Evolutionary conservation across 371 early-diverging fungal genomes (phyloP), one percentile per base, ranked within the genome.

Genomic region (Mortierella sp.): DNA sequence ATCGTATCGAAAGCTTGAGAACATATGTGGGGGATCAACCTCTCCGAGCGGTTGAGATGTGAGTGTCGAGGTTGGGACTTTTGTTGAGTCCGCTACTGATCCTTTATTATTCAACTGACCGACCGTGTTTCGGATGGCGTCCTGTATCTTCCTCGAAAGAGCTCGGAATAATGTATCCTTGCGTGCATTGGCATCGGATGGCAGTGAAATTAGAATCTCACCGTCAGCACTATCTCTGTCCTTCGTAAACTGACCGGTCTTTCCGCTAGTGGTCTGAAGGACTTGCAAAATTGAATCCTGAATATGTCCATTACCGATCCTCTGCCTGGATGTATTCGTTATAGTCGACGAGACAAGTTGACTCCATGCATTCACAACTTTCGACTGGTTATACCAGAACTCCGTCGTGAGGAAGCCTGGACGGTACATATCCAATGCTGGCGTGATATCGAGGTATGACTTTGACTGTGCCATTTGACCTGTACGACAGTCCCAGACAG

Each of bases 1-100:
- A 61, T 80, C 81, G 56, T 80, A 80, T 17, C 62, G 81, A 59
- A 80, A 75, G 47, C 75, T 74, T 28, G 81, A 80, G 0, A 61
- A 45, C 13, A 59, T 61, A 57, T 62, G 19, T 10, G 73, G 73
- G 7, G 63, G 65, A 31, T 68, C 23, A 1, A 49, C 1, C 26
- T 59, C 45, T 13, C 59, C 37, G 12, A 29, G 42, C 34, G 2
- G 12, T n/a, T 31, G 43, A 42, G 45, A 15, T 2, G 60, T 4
- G 9, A 15, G 23, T 0, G 53, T 26, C 26, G 53, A 15, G 10
- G 23, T 12, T 7, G 3, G 53, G 2, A 1, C 15, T 1, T 53
- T n/a, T 37, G 15, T 17, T 43, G 26, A 45, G 12, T 45, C 45
- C 45, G 19, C 45, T 5, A 45, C 45, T 17, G 45, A 1, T 35